These are phyloP conservation scores for Alternaria sp. DNA, from an alignment of 2,329 filamentous ascomycete species.

Conservation along the genomic window DNA sequence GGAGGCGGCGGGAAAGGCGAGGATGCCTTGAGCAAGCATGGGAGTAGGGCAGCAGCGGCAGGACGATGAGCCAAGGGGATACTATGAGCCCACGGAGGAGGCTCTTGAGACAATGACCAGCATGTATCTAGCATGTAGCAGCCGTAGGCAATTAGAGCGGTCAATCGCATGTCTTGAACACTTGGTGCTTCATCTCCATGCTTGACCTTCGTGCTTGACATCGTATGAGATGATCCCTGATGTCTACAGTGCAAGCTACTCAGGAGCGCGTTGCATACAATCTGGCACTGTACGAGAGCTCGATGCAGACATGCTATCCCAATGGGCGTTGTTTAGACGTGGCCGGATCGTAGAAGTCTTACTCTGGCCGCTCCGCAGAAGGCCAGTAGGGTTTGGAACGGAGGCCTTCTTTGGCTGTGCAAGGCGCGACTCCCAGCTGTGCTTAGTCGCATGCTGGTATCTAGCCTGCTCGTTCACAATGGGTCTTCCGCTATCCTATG, in stretches of 20 bases:
- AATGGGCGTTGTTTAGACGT: no score
- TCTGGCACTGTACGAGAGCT: background rate
- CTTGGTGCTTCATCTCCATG: background rate
- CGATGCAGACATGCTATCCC: background rate
- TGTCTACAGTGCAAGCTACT: background rate
- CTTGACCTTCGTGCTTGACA: background rate
- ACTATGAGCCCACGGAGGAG: background rate
- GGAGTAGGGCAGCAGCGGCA: background rate
- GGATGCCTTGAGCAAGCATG: background rate
- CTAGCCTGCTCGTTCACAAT: fast-evolving
- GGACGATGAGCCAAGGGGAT: background rate
- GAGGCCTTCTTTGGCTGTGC: background rate
- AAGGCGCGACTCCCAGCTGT: background rate
- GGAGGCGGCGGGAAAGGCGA: background rate
- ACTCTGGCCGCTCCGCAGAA: background rate
- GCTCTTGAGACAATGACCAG: background rate
- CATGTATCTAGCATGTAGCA: background rate
- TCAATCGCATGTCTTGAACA: no score
- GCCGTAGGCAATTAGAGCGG: background rate
- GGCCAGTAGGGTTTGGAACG: no score
- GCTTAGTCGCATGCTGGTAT: background rate
- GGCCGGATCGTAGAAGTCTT: background rate
- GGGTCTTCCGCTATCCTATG: fast-evolving
- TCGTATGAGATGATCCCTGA: background rate
- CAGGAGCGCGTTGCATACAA: background rate